Conservation (phyloP, 768 basidiomycete species). For the Lyophyllum decastes region DNA sequence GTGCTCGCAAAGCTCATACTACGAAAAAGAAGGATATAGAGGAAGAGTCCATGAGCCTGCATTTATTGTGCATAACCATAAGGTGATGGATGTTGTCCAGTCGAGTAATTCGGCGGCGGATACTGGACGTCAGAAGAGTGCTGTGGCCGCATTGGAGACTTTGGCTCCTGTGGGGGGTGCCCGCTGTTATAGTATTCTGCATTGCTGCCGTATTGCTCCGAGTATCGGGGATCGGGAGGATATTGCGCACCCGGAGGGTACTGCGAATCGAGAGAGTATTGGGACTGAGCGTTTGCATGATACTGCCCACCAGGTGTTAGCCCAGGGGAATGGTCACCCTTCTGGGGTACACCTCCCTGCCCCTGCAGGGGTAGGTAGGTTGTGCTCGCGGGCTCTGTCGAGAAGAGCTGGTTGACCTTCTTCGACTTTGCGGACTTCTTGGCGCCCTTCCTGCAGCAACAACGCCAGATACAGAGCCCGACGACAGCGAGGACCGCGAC, state of each 20-base stretch:
- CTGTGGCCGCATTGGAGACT: background rate
- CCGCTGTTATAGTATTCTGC: conserved; percentile 5
- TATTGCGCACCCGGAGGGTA: conserved; percentile 7
- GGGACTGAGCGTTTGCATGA: background rate
- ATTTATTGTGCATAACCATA: background rate
- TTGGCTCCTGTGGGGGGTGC: background rate
- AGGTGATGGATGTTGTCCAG: background rate
- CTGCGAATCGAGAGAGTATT: background rate
- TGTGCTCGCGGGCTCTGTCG: conserved; percentile 25
- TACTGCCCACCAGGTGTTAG: conserved; percentile 4
- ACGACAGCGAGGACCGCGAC: conserved; percentile 45
- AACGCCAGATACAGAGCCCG: conserved; percentile 58
- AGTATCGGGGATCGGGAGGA: background rate
- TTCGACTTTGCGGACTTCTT: conserved; percentile 13
- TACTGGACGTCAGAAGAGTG: background rate
- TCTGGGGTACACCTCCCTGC: conserved; percentile 12
- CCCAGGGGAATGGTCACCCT: conserved; percentile 8
- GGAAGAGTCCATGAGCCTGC: background rate
- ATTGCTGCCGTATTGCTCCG: conserved; percentile 4
- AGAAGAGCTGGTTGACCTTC: conserved; percentile 20
- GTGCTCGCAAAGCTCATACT: conserved; percentile 8
- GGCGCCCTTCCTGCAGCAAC: conserved; percentile 49
- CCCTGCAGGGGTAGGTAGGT: conserved; percentile 33
- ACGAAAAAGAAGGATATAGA: background rate
- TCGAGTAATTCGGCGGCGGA: background rate